Conservation (phyloP, 2,329 filamentous ascomycete genomes). For the Aspergillus versicolor region DNA sequence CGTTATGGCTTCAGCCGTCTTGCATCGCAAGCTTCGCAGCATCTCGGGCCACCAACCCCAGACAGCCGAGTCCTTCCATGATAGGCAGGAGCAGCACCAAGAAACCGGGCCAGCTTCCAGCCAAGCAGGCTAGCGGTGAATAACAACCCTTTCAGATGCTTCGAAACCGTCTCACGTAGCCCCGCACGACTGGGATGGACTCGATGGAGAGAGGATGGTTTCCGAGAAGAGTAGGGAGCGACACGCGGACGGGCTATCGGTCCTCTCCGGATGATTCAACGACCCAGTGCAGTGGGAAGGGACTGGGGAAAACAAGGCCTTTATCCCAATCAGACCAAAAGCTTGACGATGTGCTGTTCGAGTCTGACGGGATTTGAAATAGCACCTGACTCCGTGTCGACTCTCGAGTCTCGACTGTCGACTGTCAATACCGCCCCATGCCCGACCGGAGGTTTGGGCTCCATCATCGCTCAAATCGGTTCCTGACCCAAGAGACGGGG, state of each 20-base stretch:
- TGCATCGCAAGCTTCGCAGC: constrained; percentile 6
- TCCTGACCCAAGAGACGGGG: neutral
- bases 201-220: neutral
- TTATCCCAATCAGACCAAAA: neutral
- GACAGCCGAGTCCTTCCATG: neutral
- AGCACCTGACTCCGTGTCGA: neutral
- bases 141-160: constrained; percentile 5
- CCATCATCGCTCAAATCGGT: neutral
- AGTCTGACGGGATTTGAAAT: neutral
- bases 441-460: neutral
- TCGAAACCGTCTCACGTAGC: constrained; percentile 1
- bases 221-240: constrained; percentile 11
- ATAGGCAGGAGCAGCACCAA: neutral
- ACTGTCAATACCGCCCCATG: neutral
- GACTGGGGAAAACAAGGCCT: neutral
- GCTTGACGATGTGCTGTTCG: neutral
- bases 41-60: neutral
- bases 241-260: constrained; percentile 1
- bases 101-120: neutral
- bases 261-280: neutral
- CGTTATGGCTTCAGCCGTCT: neutral
- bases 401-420: neutral
- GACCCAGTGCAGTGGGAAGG: neutral
- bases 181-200: neutral
- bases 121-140: neutral